These are phyloP conservation scores for Laetiporus sulphureus DNA, from an alignment of 1,284 basidiomycete genomes.

Conservation along the genomic window DNA sequence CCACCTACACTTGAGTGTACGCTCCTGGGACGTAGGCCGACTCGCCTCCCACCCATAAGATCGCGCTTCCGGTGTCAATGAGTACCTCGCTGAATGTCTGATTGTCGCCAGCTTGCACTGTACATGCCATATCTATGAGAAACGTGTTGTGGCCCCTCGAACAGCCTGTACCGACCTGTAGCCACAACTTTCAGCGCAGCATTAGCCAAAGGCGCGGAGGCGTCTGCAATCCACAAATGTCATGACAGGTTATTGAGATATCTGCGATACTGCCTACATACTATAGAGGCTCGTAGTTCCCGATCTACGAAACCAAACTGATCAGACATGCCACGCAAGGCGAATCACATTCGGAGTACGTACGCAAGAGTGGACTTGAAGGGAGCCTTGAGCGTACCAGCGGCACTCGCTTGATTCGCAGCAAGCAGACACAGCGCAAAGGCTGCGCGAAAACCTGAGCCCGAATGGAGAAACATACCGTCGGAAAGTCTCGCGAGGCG, in stretches of 20 bases:
- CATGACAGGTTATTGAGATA: background rate
- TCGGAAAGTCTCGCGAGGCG: no score
- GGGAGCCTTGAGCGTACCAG: conserved; percentile 1
- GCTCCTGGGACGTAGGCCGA: conserved; percentile 8
- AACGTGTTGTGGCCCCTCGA: no score
- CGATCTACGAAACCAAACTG: background rate
- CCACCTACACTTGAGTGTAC: conserved; percentile 6
- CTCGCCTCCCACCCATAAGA: conserved; percentile 11
- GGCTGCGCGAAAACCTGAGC: background rate
- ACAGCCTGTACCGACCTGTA: conserved; percentile 3
- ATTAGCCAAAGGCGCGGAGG: conserved; percentile 5
- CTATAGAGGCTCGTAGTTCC: background rate
- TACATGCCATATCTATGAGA: background rate
- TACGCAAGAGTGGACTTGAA: conserved; percentile 2
- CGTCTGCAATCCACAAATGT: background rate
- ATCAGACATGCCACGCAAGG: no score
- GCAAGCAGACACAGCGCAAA: background rate
- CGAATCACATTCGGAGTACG: background rate
- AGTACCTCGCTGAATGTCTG: conserved; percentile 11
- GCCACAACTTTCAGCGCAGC: conserved; percentile 8
- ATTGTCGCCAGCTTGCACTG: conserved; percentile 10
- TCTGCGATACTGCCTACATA: no score
- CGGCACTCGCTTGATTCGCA: background rate
- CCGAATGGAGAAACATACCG: no score
- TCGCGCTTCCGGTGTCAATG: conserved; percentile 12